These are phyloP conservation scores for Rhynchospora pubera DNA, from an alignment of 176 grass and related monocot species.

Conservation along the genomic window DNA sequence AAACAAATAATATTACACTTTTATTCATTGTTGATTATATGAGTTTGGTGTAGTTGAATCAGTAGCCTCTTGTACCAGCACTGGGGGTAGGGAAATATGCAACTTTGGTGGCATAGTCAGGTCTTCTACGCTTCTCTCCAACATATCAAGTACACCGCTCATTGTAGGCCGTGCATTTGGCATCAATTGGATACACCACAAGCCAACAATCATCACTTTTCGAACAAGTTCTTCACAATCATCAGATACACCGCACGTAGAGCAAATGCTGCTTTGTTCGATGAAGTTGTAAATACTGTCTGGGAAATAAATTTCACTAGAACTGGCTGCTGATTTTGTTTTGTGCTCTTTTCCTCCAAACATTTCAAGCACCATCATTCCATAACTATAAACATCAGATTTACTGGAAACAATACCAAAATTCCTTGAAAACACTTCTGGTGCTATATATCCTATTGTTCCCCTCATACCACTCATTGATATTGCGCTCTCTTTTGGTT, in stretches of 20 bases:
- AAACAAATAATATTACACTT: not conserved
- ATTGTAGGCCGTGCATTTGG: constrained; percentile 38
- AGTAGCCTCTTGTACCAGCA: not conserved
- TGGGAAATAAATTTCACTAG: constrained; percentile 38
- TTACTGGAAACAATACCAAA: constrained; percentile 34
- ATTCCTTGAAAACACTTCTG: constrained; percentile 37
- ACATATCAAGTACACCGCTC: constrained; percentile 40
- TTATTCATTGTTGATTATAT: not conserved
- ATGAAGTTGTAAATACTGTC: constrained; percentile 2
- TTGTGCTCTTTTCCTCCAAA: constrained; percentile 27
- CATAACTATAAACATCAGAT: constrained; percentile 48
- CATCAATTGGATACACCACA: constrained; percentile 46
- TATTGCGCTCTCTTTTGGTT: constrained; percentile 26
- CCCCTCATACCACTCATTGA: constrained; percentile 34
- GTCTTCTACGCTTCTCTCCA: constrained; percentile 21
- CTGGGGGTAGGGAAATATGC: not conserved
- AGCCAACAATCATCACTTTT: constrained; percentile 37
- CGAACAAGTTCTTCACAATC: constrained; percentile 22
- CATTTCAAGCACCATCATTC: constrained; percentile 49
- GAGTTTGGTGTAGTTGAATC: not conserved
- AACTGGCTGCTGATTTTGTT: not conserved
- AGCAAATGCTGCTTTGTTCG: not conserved
- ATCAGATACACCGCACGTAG: not conserved
- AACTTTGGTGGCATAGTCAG: constrained; percentile 32
- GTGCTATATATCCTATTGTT: constrained; percentile 38